Conservation (phyloP, 2,329 filamentous ascomycete species). For the Alternaria panax region DNA sequence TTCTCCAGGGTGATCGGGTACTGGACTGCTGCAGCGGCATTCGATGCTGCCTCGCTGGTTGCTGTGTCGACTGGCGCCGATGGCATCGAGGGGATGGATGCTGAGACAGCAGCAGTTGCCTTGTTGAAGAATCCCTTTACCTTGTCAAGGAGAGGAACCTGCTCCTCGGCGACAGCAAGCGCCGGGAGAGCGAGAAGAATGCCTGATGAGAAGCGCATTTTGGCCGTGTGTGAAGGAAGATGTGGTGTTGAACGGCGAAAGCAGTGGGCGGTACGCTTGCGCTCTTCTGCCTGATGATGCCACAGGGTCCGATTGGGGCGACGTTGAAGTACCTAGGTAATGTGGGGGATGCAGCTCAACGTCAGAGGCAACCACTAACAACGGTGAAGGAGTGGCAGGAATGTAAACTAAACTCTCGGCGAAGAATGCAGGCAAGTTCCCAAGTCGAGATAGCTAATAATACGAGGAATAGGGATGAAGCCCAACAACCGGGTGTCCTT, state of each 20-base stretch:
- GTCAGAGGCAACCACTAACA: constrained; percentile 13
- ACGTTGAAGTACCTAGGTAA: constrained; percentile 17
- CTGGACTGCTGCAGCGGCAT: constrained; percentile 61
- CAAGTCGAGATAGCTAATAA: constrained; percentile 3
- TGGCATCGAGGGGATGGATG: constrained; percentile 54
- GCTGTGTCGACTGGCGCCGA: constrained; percentile 54
- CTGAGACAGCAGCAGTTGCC: constrained; percentile 64
- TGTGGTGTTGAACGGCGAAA: constrained; percentile 12
- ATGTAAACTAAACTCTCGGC: not conserved
- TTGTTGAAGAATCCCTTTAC: constrained; percentile 62
- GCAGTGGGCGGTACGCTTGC: constrained; percentile 11
- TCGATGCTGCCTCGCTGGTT: constrained; percentile 60
- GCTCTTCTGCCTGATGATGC: constrained; percentile 30
- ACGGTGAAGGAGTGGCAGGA: constrained; percentile 19
- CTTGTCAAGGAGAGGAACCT: constrained; percentile 68
- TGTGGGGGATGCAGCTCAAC: constrained; percentile 29
- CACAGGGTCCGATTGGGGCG: constrained; percentile 29
- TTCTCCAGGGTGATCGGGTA: constrained; percentile 70
- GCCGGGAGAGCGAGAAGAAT: constrained; percentile 62
- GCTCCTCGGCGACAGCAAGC: constrained; percentile 61
- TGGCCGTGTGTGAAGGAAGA: constrained; percentile 34
- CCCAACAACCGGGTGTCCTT: not conserved
- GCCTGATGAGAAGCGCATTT: constrained; percentile 61
- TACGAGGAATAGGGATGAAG: constrained; percentile 16
- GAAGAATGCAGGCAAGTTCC: constrained; percentile 1